Evolutionary conservation across 805 yeast genomes (phyloP).

Genomic region (Starmerella gropengiesseri): DNA sequence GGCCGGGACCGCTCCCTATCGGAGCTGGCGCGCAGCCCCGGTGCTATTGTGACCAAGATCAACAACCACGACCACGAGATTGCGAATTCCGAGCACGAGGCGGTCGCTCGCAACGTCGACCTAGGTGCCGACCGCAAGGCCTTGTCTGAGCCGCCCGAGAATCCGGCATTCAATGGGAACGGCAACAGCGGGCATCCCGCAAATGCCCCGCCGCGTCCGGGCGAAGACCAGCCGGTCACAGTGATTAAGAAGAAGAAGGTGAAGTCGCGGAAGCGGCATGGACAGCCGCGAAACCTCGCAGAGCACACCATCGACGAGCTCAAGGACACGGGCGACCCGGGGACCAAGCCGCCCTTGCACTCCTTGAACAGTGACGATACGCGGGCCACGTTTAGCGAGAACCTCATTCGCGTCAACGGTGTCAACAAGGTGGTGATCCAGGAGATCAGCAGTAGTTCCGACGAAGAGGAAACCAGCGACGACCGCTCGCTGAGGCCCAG

Average conservation of each 20-base stretch:
- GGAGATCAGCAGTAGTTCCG: constrained; percentile 12
- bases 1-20: neutral
- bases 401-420: constrained; percentile 73
- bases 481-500: neutral
- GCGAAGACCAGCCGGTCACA: neutral
- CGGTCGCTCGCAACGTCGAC: constrained; percentile 16
- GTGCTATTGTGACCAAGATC: constrained; percentile 14
- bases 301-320: constrained; percentile 5
- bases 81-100: constrained; percentile 18
- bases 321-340: neutral
- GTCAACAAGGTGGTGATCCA: constrained; percentile 69
- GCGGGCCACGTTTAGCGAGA: constrained; percentile 57
- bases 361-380: constrained; percentile 18
- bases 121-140: neutral
- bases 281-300: neutral
- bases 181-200: no score
- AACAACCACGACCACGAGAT: constrained; percentile 1
- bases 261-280: neutral
- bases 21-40: constrained; percentile 15
- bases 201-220: no score
- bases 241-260: constrained; percentile 1
- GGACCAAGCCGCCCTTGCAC: neutral
- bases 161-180: no score
- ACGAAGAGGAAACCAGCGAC: neutral
- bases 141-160: neutral